Base-by-base conservation (phyloP, 768 basidiomycete genomes). In the Lyophyllum decastes region DNA sequence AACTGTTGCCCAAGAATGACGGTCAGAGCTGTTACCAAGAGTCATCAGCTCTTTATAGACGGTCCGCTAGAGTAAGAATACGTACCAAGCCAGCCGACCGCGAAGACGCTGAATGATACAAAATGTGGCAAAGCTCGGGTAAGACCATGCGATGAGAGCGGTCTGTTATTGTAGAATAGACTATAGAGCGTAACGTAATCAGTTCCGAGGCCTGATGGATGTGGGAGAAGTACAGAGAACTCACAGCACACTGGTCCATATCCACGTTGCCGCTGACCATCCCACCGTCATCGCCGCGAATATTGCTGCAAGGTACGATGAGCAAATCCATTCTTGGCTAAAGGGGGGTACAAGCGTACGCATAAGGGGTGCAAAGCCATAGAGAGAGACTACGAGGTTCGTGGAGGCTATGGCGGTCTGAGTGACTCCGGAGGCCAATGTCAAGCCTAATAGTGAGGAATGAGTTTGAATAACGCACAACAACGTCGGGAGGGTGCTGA, bases 101-200 rank as follows among this genome's bases (percentile, higher is more conserved):
- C 43, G 27, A 63, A 41, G 4, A 48, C 33, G 10, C 27, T 35
- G 14, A 60, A 35, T 4, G 61, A 60, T 24, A 21, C 34, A 24
- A 63, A 57, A 34, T 68, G 64, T 10, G 44, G 50, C 7, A 55
- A 62, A 21, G 64, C 30, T 12, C 41, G 30, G 12, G 64, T 63
- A 7, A 30, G 34, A 17, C 55, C 45, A 21, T 68, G 62, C 0
- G 55, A 61, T 10, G 64, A 62, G 0, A 61, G 25, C 14, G 60
- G 64, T 7, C 41, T 45, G 38, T 63, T 57, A 51, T 63, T 63
- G 51, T 34, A 60, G 4, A 51, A 25, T 26, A 63, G 33, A 14
- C 58, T 57, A 6, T 8, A 16, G 25, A 41, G 30, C 9, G 27
- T 6, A 6, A 33, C 26, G 22, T 10, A 2, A 19, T 19, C 3